Conservation (phyloP, 306 rosid genomes). For the Vigna radiata region DNA sequence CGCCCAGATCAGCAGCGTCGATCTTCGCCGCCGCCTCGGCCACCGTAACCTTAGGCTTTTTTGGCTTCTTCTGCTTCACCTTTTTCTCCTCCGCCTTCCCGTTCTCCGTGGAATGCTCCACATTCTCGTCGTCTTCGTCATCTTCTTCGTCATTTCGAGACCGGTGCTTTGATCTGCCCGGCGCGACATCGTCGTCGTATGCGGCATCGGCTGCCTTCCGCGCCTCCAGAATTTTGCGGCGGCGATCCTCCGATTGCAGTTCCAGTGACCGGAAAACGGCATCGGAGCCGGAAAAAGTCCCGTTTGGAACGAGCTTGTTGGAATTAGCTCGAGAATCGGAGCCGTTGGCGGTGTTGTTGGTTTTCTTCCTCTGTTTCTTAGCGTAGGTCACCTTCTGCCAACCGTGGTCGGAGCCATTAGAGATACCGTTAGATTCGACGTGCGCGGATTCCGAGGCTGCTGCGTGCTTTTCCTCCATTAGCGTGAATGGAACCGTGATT, state of each 20-base stretch:
- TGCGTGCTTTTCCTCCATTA: slow-evolving; percentile 64
- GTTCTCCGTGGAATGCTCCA: slow-evolving; percentile 53
- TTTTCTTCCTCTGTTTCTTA: slow-evolving; percentile 78
- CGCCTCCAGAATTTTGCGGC: slow-evolving; percentile 73
- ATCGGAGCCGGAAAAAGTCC: slow-evolving; percentile 48
- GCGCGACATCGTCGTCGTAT: slow-evolving; percentile 47
- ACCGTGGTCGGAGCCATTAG: slow-evolving; percentile 66
- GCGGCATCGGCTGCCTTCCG: slow-evolving; percentile 56
- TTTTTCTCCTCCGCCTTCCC: slow-evolving; percentile 77
- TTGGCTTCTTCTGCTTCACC: slow-evolving; percentile 81
- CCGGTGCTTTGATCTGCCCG: slow-evolving; percentile 70
- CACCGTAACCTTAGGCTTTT: slow-evolving; percentile 90
- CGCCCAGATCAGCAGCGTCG: slow-evolving; percentile 67
- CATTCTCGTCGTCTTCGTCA: slow-evolving; percentile 64
- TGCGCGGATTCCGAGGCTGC: slow-evolving; percentile 20
- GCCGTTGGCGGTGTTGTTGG: slow-evolving; percentile 37
- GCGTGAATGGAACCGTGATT: background rate
- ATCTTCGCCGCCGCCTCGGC: slow-evolving; percentile 89
- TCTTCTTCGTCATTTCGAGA: slow-evolving; percentile 56
- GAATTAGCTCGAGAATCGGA: slow-evolving; percentile 52
- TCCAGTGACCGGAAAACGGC: slow-evolving; percentile 77
- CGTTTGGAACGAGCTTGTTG: slow-evolving; percentile 48
- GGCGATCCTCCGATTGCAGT: slow-evolving; percentile 83
- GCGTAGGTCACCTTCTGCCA: slow-evolving; percentile 97
- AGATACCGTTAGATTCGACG: slow-evolving; percentile 37